Evolutionary conservation across 1,284 basidiomycete species (phyloP), one percentile per base, ranked within the genome.

Genomic region (Apiotrichum brassicae): DNA sequence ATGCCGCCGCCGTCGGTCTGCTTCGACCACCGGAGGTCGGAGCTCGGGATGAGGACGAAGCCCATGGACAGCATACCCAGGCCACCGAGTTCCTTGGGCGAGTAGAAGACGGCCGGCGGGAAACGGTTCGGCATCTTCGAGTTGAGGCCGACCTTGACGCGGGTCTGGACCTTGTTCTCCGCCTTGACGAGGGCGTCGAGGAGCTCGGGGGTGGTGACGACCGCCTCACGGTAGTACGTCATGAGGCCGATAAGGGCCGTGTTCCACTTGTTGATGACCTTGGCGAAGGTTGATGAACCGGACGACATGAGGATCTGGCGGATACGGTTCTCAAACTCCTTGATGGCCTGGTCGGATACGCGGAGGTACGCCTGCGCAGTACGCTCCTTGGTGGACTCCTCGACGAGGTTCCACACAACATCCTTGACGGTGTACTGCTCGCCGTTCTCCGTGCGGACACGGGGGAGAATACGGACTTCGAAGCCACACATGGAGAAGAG

Each of bases 221-320:
- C 92, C n/a, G 93, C 94, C 70, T 98, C 94, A 56, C 94, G 88
- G 75, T 97, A 98, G 76, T 97, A 98, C 0, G 93, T 97, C 90
- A 95, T 91, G 28, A 93, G 76, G 54, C 90, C 90, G 59, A 93
- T 94, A 47, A 94, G 81, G 11, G 89, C 88, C 3, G 92, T 94
- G 73, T 97, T 97, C 92, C 92, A 97, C 62, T 97, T 97, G 79
- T 98, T 98, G 68, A 97, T 87, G 64, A 99, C 97, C 80, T 99
- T 99, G 55, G 89, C 91, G 81, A 98, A 98, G 0, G 95, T 97
- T 1, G 94, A 94, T 0, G 92, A 94, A 53, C 95, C 95, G 2
- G 95, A 97, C 62, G 91, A 92, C 95, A 99, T 98, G 57, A 99
- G 76, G 18, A 98, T 87, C 73, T 97, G 94, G 48, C 94, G 82